Percentiles rank a stretch among this genome's conserved stretches.
Conservation (phyloP, 169 alveolate genomes). For the Cryptosporidium tyzzeri region DNA sequence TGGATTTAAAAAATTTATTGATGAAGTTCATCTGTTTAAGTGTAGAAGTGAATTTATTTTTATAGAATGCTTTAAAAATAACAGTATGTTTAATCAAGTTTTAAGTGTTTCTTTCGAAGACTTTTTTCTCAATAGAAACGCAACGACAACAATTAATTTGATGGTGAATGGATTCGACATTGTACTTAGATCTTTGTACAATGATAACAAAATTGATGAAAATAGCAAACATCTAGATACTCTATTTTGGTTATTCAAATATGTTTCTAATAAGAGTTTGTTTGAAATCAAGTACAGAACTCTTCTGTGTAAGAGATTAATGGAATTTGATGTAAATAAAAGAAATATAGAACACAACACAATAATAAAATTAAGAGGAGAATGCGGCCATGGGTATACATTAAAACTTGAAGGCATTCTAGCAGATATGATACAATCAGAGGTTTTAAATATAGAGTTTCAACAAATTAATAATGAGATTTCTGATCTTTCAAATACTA, state of each 20-base stretch:
- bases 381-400: constrained; percentile 71
- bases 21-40: background rate
- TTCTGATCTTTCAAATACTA: background rate
- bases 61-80: constrained; percentile 23
- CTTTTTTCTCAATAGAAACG: constrained; percentile 23
- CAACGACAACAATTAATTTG: constrained; percentile 8
- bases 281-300: constrained; percentile 52
- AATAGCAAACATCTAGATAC: background rate
- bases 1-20: background rate
- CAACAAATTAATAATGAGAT: background rate
- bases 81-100: constrained; percentile 24
- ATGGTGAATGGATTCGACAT: constrained; percentile 58
- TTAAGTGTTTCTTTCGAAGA: constrained; percentile 46
- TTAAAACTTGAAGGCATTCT: constrained; percentile 54
- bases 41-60: constrained; percentile 41
- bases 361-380: constrained; percentile 34
- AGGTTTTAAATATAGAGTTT: constrained; percentile 14
- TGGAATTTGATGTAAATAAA: constrained; percentile 37
- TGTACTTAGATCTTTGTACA: background rate
- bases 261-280: constrained; percentile 29
- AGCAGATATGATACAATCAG: constrained; percentile 68
- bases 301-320: constrained; percentile 30
- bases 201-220: background rate
- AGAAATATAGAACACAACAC: constrained; percentile 25
- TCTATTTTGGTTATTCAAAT: constrained; percentile 44